Base-by-base conservation (phyloP, 106 monocot genomes). In the Agapanthus africanus region DNA sequence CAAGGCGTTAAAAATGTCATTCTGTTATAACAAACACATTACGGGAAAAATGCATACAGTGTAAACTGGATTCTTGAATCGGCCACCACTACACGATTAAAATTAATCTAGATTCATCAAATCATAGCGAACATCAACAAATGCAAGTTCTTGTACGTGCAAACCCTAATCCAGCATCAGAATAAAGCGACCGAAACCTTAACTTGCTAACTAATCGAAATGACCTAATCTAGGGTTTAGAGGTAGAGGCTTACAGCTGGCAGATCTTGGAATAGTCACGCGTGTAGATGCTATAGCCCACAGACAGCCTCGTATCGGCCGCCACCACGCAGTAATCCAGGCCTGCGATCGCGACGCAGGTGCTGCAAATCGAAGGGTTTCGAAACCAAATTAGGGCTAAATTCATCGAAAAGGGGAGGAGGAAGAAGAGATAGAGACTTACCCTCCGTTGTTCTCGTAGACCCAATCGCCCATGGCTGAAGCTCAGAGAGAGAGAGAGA, bases 211-310 rank as follows among this genome's bases (percentile, higher is more conserved):
- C n/a, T n/a, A n/a, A n/a, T n/a, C n/a, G n/a, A n/a, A n/a, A n/a
- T n/a, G n/a, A 4, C 4, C 6, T 15, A 47, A 47, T 15, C 39
- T 11, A 34, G 60, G 60, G 60, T 27, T 61, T 6, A 61, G 7
- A 61, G 2, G 13, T 16, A 0, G 37, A 11, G 22, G 22, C 75
- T 63, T 73, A 95, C 95, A 95, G 74, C 46, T 83, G 66, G 79
- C 76, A 91, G 88, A 95, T 95, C 85, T 95, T 95, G 78, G 95
- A 95, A 80, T 91, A 86, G 42, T 95, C 88, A 49, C 95, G 88
- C 46, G 95, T 91, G 79, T 86, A 80, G 68, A 95, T 95, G 75
- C 79, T 91, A 77, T 91, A 95, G 19, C 95, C 95, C 7, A 86
- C 79, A 28, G 95, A 95, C 69, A 95, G 79, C 72, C 95, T 70